phyloP scores from a whole-genome alignment of 176 grass and related monocot species.

The Avena sativa region DNA sequence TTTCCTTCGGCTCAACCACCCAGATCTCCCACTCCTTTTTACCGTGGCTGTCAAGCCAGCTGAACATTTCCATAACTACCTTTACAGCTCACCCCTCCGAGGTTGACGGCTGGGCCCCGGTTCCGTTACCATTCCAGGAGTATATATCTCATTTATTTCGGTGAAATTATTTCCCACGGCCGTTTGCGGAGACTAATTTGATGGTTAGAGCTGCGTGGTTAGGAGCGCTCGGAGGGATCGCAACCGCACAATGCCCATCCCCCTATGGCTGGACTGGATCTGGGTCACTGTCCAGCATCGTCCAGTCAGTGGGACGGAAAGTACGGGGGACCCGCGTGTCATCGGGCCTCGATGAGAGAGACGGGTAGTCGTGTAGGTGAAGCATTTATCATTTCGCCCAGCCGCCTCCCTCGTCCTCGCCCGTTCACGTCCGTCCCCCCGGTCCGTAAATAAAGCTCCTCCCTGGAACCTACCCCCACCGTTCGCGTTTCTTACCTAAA shows the following conservation, averaged over 20 bases:
- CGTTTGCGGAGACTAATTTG: neutral
- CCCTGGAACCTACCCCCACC: conserved; percentile 20
- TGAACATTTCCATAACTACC: neutral
- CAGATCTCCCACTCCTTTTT: conserved; percentile 30
- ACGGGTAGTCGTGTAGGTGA: neutral
- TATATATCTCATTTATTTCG: neutral
- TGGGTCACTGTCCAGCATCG: neutral
- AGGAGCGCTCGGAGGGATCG: neutral
- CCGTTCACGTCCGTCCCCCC: neutral
- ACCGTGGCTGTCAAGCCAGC: conserved; percentile 40
- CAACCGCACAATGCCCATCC: conserved; percentile 18
- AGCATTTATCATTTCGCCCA: conserved; percentile 42
- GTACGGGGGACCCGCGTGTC: neutral
- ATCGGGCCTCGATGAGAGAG: accelerated
- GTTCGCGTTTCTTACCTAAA: neutral
- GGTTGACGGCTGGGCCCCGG: neutral
- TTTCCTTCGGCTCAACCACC: neutral
- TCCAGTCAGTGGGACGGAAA: neutral
- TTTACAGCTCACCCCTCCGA: neutral
- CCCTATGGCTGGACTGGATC: neutral
- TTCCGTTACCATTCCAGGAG: too few relatives aligned
- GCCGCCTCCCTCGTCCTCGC: conserved; percentile 15
- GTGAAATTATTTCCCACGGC: neutral
- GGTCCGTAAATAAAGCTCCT: conserved; percentile 35
- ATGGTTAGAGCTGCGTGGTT: neutral